These are phyloP conservation scores for Phanerodontia chrysosporium DNA, from an alignment of 768 basidiomycete genomes.

Conservation along the genomic window DNA sequence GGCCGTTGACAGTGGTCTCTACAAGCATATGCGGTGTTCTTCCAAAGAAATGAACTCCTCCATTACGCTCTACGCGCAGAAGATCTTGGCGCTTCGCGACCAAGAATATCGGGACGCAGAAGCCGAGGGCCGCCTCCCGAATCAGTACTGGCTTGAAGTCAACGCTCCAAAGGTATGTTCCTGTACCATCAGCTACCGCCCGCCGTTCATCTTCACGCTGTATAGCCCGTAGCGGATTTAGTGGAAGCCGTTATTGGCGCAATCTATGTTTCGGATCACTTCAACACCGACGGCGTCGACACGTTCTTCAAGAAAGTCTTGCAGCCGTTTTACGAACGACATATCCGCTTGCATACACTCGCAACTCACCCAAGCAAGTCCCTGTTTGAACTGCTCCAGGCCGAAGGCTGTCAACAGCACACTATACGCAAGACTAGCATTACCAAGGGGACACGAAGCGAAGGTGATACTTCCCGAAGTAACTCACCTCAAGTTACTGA, in stretches of 20 bases:
- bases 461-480: constrained; percentile 37
- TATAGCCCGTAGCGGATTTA: constrained; percentile 71
- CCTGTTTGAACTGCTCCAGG: constrained; percentile 69
- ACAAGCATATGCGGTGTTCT: constrained; percentile 56
- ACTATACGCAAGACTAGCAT: constrained; percentile 48
- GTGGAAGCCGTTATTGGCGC: constrained; percentile 80
- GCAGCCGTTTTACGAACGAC: constrained; percentile 74
- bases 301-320: constrained; percentile 63
- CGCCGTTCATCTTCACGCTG: not conserved
- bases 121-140: constrained; percentile 46
- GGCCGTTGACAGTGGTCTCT: constrained; percentile 64
- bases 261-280: constrained; percentile 72
- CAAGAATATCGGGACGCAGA: constrained; percentile 45
- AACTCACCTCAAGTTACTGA: not conserved
- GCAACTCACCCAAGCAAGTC: constrained; percentile 75
- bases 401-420: constrained; percentile 66
- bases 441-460: constrained; percentile 38
- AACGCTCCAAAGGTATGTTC: constrained; percentile 68
- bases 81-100: constrained; percentile 41
- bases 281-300: constrained; percentile 56
- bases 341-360: constrained; percentile 68
- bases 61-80: constrained; percentile 50
- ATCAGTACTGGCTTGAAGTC: constrained; percentile 76
- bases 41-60: constrained; percentile 45
- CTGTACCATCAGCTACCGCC: not conserved